Conservation (phyloP, 345 rosid species). For the Acer negundo region DNA sequence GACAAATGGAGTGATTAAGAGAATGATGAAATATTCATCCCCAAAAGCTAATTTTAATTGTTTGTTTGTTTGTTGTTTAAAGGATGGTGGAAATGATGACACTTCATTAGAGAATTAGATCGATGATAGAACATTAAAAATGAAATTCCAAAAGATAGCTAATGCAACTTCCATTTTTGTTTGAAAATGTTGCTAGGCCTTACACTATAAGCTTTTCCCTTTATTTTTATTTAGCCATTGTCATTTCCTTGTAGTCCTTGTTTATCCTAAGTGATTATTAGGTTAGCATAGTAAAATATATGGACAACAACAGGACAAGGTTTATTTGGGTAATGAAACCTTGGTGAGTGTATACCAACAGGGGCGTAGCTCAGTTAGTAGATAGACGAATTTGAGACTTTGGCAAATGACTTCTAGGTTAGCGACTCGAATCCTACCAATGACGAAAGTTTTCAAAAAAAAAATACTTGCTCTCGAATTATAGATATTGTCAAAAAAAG, state of each 20-base stretch:
- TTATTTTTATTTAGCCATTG: not conserved
- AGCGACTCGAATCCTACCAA: too few species aligned
- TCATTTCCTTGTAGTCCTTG: too few species aligned
- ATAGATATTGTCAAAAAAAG: too few species aligned
- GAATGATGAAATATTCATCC: conserved; percentile 19
- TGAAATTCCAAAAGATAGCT: not conserved
- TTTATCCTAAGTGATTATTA: not conserved
- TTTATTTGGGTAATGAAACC: too few species aligned
- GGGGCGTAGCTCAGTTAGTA: too few species aligned
- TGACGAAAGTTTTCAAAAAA: too few species aligned
- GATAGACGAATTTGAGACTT: too few species aligned
- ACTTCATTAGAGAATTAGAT: conserved; percentile 14
- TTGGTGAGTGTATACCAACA: too few species aligned
- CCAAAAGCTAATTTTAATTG: not conserved
- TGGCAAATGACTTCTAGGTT: too few species aligned
- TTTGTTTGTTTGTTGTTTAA: too few species aligned
- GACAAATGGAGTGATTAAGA: conserved; percentile 18
- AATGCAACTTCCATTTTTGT: not conserved
- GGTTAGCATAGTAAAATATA: not conserved
- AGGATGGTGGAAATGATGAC: conserved; percentile 1
- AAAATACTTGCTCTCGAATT: too few species aligned
- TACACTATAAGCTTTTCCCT: not conserved
- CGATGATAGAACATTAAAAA: not conserved
- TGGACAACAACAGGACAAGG: too few species aligned
- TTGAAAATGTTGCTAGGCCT: not conserved